These are phyloP conservation scores for Ustilago hordei DNA, from an alignment of 1,284 basidiomycete species.

Conservation along the genomic window DNA sequence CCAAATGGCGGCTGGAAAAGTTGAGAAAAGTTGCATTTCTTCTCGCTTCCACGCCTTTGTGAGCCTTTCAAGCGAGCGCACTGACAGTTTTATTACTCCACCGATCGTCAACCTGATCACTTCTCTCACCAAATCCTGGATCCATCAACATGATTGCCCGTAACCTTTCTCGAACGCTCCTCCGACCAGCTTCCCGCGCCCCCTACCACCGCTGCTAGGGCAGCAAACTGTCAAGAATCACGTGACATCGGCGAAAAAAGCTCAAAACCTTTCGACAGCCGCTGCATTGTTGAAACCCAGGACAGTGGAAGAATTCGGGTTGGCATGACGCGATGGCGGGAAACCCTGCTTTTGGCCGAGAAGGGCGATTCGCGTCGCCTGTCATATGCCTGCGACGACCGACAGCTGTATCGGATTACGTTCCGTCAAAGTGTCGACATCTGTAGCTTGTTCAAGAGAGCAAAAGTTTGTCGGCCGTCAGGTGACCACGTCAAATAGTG, in stretches of 20 bases:
- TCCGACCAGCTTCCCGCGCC: too few species aligned
- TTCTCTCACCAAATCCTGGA: too few species aligned
- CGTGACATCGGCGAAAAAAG: neutral
- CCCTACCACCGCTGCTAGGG: too few species aligned
- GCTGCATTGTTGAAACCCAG: neutral
- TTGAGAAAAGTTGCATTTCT: too few species aligned
- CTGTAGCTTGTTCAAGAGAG: neutral
- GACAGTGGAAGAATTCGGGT: neutral
- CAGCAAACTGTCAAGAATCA: neutral
- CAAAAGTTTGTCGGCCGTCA: neutral
- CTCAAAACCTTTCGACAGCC: neutral
- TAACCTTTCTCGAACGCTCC: too few species aligned
- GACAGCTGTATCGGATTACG: neutral
- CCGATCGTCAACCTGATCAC: too few species aligned
- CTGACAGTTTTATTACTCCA: too few species aligned
- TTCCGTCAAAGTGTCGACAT: neutral
- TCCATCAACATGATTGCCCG: too few species aligned
- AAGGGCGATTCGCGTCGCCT: neutral
- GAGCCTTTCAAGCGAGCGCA: too few species aligned
- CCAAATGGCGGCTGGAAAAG: too few species aligned
- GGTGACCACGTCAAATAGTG: neutral
- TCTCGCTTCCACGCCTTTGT: too few species aligned
- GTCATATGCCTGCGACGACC: too few species aligned
- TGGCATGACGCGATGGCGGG: neutral
- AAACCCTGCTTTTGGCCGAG: neutral